These are phyloP conservation scores for Mortierella polycephala DNA, from an alignment of 371 early-diverging fungal genomes.

Conservation along the genomic window DNA sequence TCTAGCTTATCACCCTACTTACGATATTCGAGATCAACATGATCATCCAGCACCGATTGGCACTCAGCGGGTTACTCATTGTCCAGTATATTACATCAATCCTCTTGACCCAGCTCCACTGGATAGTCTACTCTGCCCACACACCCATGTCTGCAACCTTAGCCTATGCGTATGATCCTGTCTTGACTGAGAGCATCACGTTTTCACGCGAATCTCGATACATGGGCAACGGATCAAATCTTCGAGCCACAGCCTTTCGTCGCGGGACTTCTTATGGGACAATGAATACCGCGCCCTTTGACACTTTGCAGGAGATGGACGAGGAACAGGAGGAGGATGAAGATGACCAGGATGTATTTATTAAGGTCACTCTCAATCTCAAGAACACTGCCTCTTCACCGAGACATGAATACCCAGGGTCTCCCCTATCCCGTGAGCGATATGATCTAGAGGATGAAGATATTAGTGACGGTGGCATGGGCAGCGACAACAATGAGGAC, in stretches of 20 bases:
- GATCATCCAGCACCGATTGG: constrained; percentile 41
- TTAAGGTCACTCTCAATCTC: constrained; percentile 43
- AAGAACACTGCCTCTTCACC: not conserved
- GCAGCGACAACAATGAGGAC: constrained; percentile 7
- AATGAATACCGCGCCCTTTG: constrained; percentile 30
- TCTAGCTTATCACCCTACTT: constrained; percentile 31
- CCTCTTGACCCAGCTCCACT: constrained; percentile 39
- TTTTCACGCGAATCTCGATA: constrained; percentile 51
- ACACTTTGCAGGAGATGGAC: constrained; percentile 37
- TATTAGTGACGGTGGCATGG: not conserved
- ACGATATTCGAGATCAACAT: constrained; percentile 42
- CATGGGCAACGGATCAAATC: not conserved
- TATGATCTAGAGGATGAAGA: not conserved
- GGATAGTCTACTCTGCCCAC: constrained; percentile 49
- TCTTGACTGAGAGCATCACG: constrained; percentile 42
- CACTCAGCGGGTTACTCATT: constrained; percentile 12
- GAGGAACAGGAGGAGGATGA: constrained; percentile 31
- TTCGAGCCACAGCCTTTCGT: constrained; percentile 4
- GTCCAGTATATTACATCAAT: constrained; percentile 34
- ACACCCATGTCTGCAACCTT: constrained; percentile 51
- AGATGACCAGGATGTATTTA: constrained; percentile 37
- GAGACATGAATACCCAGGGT: not conserved
- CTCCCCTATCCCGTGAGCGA: too few species aligned
- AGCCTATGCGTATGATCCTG: constrained; percentile 40
- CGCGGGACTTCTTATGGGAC: constrained; percentile 43